Base-by-base conservation (phyloP, 371 early-diverging fungal genomes). In the Fennellomyces sp. region DNA sequence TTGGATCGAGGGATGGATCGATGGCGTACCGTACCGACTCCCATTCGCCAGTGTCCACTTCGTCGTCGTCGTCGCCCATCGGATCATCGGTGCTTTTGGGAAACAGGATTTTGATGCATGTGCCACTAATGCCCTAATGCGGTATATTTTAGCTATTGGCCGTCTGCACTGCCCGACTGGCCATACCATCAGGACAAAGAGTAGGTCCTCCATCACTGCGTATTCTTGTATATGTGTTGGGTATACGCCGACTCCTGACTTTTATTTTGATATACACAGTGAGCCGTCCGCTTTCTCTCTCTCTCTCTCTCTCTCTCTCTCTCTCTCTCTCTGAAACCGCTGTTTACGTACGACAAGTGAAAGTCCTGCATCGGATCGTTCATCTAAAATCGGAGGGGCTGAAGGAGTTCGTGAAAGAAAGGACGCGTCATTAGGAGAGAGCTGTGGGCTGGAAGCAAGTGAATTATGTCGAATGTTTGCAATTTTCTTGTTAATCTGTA, bases 121-220 rank as follows among this genome's bases (percentile, higher is more conserved):
- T 80, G n/a, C 96, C 96, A 57, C 90, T 89, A 42, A 95, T 85
- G 1, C 95, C 94, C 93, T 94, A 57, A 27, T 17, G 6, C 35
- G 13, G 6, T 33, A 13, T 33, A 33, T n/a, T n/a, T n/a, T n/a
- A n/a, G n/a, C 12, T 19, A 45, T 48, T 35, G n/a, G n/a, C n/a
- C n/a, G n/a, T n/a, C n/a, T n/a, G n/a, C 38, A 25, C 11, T 26
- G 11, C 15, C 30, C 28, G 3, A 27, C 52, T 49, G 35, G 36
- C 33, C 13, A 2, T 77, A 91, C 96, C 84, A 93, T 83, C 66
- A 95, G 71, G n/a, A 93, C 85, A 63, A 86, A 94, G 38, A 96
- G 73, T 0, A 96, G 64, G 62, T 97, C 97, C 59, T 97, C 94
- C 21, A 97, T 89, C 17, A 94, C 78, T 0, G 87, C 82, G 65